These are phyloP conservation scores for Periconia digitata DNA, from an alignment of 2,329 filamentous ascomycete genomes.

Conservation along the genomic window DNA sequence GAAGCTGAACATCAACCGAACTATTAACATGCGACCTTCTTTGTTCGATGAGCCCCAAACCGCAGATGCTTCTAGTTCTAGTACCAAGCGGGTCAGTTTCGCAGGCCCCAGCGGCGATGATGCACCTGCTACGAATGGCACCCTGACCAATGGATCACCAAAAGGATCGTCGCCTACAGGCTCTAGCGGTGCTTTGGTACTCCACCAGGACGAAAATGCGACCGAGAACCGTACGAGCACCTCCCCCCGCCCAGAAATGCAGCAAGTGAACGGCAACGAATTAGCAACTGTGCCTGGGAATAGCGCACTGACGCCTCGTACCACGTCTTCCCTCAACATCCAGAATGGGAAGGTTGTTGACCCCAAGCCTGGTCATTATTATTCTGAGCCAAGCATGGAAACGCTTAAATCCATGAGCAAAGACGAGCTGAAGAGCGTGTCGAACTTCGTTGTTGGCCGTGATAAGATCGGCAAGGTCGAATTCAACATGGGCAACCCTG, in stretches of 20 bases:
- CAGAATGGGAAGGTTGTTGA: slow-evolving; percentile 39
- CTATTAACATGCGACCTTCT: slow-evolving; percentile 67
- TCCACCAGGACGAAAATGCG: slow-evolving; percentile 54
- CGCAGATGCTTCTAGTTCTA: slow-evolving; percentile 18
- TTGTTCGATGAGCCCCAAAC: slow-evolving; percentile 56
- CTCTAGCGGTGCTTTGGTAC: slow-evolving; percentile 53
- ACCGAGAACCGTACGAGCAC: slow-evolving; percentile 48
- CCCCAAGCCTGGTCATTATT: slow-evolving; percentile 75
- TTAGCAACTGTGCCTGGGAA: slow-evolving; percentile 79
- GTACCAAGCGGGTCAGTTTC: slow-evolving; percentile 82
- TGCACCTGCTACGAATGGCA: slow-evolving; percentile 37
- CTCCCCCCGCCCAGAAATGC: slow-evolving; percentile 62
- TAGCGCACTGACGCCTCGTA: slow-evolving; percentile 47
- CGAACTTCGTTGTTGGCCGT: slow-evolving; percentile 79
- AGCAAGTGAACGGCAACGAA: slow-evolving; percentile 73
- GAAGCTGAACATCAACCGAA: slow-evolving; percentile 89
- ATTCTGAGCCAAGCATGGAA: slow-evolving; percentile 75
- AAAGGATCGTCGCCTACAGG: slow-evolving; percentile 8
- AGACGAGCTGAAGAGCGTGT: slow-evolving; percentile 73
- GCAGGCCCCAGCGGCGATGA: slow-evolving; percentile 59
- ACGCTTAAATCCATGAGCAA: slow-evolving; percentile 80
- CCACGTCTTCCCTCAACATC: slow-evolving; percentile 32
- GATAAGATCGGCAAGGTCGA: slow-evolving; percentile 77
- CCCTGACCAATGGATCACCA: slow-evolving; percentile 40
- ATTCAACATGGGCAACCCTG: slow-evolving; percentile 61